Percentiles rank a stretch among this genome's conserved stretches.
These are phyloP conservation scores for Didymella keratinophila DNA, from an alignment of 2,329 filamentous ascomycete species.

Conservation along the genomic window DNA sequence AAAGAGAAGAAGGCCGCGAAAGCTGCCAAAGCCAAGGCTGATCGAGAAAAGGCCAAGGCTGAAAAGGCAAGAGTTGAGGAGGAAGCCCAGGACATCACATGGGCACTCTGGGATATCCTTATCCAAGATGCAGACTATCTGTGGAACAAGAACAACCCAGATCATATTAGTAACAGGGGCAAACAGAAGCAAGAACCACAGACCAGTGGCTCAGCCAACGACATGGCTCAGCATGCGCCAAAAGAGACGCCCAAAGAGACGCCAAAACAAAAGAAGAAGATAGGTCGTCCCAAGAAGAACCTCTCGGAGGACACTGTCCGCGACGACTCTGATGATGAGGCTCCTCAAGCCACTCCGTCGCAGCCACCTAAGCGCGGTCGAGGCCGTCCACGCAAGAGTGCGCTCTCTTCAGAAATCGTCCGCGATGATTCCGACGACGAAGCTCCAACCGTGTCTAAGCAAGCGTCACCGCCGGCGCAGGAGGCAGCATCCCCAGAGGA, in stretches of 20 bases:
- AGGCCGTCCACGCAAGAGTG: slow-evolving; percentile 29
- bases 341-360: slow-evolving; percentile 9
- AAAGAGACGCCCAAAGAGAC: not conserved
- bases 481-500: not conserved
- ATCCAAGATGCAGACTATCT: not conserved
- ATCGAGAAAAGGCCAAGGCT: slow-evolving; percentile 24
- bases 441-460: not conserved
- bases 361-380: slow-evolving; percentile 23
- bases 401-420: slow-evolving; percentile 30
- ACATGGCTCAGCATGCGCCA: not conserved
- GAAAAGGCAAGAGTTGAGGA: slow-evolving; percentile 4
- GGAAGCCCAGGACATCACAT: not conserved
- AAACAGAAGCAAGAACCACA: not conserved
- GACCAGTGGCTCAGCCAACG: not conserved
- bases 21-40: slow-evolving; percentile 20
- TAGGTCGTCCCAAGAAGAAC: slow-evolving; percentile 34
- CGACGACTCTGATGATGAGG: slow-evolving; percentile 20
- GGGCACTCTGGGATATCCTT: not conserved
- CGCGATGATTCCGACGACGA: slow-evolving; percentile 29
- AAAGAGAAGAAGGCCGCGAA: slow-evolving; percentile 28
- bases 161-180: not conserved
- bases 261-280: slow-evolving; percentile 24
- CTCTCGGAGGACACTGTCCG: slow-evolving; percentile 30
- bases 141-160: not conserved
- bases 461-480: not conserved